Percentiles rank a stretch among this genome's conserved stretches.
Evolutionary conservation across 2,329 filamentous ascomycete genomes (phyloP).

Genomic region (Paradendryphiella salina): DNA sequence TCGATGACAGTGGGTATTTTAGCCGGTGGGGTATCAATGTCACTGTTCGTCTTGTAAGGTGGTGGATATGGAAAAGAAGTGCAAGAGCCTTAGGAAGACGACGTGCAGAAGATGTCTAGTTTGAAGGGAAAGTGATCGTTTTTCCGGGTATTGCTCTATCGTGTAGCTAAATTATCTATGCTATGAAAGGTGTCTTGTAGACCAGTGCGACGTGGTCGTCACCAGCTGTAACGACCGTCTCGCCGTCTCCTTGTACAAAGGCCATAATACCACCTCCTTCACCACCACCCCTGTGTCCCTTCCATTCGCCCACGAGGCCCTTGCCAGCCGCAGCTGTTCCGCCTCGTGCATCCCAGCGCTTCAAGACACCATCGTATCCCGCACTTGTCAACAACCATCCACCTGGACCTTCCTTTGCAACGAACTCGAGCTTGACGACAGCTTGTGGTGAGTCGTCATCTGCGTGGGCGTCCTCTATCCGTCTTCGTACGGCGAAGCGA

Average conservation of each 20-base stretch:
- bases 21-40: slow-evolving; percentile 2
- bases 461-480: slow-evolving; percentile 81
- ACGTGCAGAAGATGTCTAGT: neutral
- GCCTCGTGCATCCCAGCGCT: slow-evolving; percentile 80
- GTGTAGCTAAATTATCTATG: slow-evolving; percentile 2
- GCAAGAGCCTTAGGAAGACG: too few relatives aligned
- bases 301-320: slow-evolving; percentile 84
- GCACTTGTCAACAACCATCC: slow-evolving; percentile 80
- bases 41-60: neutral
- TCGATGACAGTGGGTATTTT: slow-evolving; percentile 4
- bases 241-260: slow-evolving; percentile 80
- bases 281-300: slow-evolving; percentile 80
- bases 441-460: slow-evolving; percentile 72
- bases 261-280: slow-evolving; percentile 87
- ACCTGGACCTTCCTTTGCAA: slow-evolving; percentile 53
- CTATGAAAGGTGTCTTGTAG: slow-evolving; percentile 30
- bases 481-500: slow-evolving; percentile 81
- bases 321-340: slow-evolving; percentile 67
- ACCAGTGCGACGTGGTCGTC: slow-evolving; percentile 64
- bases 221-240: slow-evolving; percentile 81
- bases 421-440: slow-evolving; percentile 91
- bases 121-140: neutral
- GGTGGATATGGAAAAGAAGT: too few relatives aligned
- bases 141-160: neutral
- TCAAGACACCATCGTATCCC: slow-evolving; percentile 89